Percentiles rank a stretch among this genome's conserved stretches.
Evolutionary conservation across 2,329 filamentous ascomycete genomes (phyloP).

Genomic region (Mollisia scopiformis): DNA sequence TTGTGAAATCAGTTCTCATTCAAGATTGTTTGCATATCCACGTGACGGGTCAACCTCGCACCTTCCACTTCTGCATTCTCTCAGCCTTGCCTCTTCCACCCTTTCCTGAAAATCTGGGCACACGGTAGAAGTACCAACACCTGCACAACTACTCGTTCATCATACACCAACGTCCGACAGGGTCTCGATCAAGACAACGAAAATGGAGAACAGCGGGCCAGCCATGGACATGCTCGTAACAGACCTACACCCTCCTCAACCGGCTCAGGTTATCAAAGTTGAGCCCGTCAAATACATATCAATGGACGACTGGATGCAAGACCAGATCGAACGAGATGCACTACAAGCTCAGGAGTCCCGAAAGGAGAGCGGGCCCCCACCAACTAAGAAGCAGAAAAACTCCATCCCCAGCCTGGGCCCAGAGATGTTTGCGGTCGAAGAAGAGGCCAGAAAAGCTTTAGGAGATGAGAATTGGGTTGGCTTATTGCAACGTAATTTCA

Average conservation of each 20-base stretch:
- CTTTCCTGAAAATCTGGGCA: too few relatives aligned
- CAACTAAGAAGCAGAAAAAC: neutral
- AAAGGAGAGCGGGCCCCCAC: neutral
- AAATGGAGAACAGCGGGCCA: neutral
- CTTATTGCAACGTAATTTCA: neutral
- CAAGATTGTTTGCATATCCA: neutral
- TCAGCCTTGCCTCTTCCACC: neutral
- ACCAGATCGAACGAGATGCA: slow-evolving; percentile 16
- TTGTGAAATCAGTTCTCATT: neutral
- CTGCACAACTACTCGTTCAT: too few relatives aligned
- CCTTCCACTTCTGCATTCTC: neutral
- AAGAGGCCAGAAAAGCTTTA: slow-evolving; percentile 24
- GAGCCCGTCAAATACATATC: neutral
- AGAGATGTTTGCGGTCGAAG: slow-evolving; percentile 6
- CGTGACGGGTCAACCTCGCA: slow-evolving; percentile 2
- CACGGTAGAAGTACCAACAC: too few relatives aligned
- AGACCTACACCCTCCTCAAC: neutral
- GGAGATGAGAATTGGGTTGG: slow-evolving; percentile 36
- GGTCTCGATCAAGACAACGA: neutral
- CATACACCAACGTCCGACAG: too few relatives aligned
- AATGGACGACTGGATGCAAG: slow-evolving; percentile 23
- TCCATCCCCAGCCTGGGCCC: neutral
- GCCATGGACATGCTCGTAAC: neutral
- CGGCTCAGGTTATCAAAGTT: neutral
- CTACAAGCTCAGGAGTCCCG: neutral